Percentiles rank a stretch among this genome's conserved stretches.
Evolutionary conservation across 2,329 filamentous ascomycete genomes (phyloP).

Genomic region (Neurospora sp.): DNA sequence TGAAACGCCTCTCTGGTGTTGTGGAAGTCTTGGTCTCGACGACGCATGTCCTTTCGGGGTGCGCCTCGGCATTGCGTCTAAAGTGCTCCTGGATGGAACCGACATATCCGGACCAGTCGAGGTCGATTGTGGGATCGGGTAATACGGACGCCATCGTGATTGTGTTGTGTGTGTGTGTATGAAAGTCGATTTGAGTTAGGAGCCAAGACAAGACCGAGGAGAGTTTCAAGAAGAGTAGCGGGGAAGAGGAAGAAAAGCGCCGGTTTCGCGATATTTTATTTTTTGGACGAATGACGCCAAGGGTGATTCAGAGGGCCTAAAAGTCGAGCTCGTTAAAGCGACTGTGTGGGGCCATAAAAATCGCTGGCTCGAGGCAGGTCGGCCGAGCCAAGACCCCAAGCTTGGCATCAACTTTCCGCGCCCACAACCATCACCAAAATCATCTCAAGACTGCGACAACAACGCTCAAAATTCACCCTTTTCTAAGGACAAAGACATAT

Average conservation of each 20-base stretch:
- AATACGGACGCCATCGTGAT: slow-evolving; percentile 3
- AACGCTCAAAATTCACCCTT: too few species aligned
- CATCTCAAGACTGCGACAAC: too few species aligned
- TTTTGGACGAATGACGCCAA: background rate
- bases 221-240: background rate
- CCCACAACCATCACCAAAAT: too few species aligned
- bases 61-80: slow-evolving; percentile 50
- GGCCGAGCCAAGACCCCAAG: too few species aligned
- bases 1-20: slow-evolving; percentile 58
- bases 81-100: slow-evolving; percentile 62
- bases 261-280: background rate
- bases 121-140: slow-evolving; percentile 57
- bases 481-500: background rate
- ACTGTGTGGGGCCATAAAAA: background rate
- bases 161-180: background rate
- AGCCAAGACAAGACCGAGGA: background rate
- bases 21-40: slow-evolving; percentile 35
- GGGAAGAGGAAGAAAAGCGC: background rate
- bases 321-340: background rate
- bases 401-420: too few species aligned
- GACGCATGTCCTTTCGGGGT: slow-evolving; percentile 51
- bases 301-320: background rate
- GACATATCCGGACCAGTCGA: slow-evolving; percentile 55
- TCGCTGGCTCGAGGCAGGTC: too few species aligned
- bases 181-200: background rate